Evolutionary conservation across 257 asterid species (phyloP), one percentile per base, ranked within the genome.

Genomic region (Solanum etuberosum): DNA sequence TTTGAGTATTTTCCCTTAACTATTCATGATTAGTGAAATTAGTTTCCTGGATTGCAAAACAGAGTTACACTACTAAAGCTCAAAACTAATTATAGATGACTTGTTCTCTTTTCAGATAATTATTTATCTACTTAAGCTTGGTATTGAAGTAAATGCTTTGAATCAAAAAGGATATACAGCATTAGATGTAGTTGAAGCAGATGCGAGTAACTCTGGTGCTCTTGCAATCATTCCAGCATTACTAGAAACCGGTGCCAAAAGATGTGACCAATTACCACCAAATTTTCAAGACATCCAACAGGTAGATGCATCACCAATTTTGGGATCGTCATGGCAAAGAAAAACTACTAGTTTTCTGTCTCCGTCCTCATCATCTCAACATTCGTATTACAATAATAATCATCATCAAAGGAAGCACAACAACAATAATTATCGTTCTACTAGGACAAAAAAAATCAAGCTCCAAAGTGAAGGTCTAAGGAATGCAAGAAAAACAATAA

Each of bases 141-240:
- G 95, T 6, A 81, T 91, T 9, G 92, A 90, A 42, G 92, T 89
- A 46, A 93, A 93, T 83, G 88, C 42, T 32, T 46, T 91, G 86
- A 93, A 93, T 46, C 43, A 67, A 9, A 90, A 89, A 87, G 94
- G 94, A 40, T 86, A 70, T 83, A 93, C 93, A 34, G 89, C 94
- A 48, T 88, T 93, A 5, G 92, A 93, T 88, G 92, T 93, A 83
- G 87, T 91, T 5, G 95, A 93, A 87, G 72, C 91, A 3, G 94
- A 91, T 87, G 90, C 90, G 32, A 92, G 92, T 78, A 90, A 88
- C 90, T 93, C 94, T 0, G 92, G 93, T 81, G 84, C 65, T n/a
- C 87, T 93, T 3, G 90, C 91, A 23, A 92, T 92, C 34, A 84
- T 88, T 29, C 94, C 95, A 29, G 92, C 95, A 83, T 77, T 93